phyloP scores from a whole-genome alignment of 305 asterid genomes.

The Rubia peregrina region DNA sequence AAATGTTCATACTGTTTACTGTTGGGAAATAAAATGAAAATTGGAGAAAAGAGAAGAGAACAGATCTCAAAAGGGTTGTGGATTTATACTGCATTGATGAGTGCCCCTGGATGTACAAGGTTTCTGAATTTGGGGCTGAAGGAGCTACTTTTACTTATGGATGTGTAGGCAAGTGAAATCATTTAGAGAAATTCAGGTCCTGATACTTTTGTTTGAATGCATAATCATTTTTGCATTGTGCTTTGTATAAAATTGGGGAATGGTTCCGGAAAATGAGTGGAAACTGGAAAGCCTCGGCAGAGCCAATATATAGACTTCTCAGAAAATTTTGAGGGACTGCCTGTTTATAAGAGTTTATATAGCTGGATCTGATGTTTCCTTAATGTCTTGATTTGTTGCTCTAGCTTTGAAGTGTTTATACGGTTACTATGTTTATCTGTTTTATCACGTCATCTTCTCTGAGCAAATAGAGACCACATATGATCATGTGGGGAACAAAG shows the following conservation, averaged over 20 bases:
- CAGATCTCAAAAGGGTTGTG: not conserved
- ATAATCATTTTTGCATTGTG: not conserved
- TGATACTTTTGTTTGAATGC: not conserved
- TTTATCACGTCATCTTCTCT: not conserved
- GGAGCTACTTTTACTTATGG: not conserved
- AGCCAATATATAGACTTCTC: not conserved
- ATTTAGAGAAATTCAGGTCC: not conserved
- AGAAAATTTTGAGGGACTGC: not conserved
- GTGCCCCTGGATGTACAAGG: not conserved
- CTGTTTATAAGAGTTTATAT: not conserved
- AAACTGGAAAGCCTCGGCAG: not conserved
- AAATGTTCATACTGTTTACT: not conserved
- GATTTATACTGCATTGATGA: not conserved
- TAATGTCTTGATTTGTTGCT: not conserved
- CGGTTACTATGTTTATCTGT: not conserved
- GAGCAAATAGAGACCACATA: not conserved
- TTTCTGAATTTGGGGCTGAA: not conserved
- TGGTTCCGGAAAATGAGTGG: not conserved
- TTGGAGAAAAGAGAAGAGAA: not conserved
- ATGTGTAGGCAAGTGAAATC: not conserved
- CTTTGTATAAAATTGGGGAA: not conserved
- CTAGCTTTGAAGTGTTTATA: not conserved
- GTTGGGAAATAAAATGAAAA: not conserved
- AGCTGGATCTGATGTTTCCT: not conserved
- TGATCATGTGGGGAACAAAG: not conserved